Base-by-base conservation (phyloP, 768 basidiomycete genomes). In the Lanmaoa rubissima region DNA sequence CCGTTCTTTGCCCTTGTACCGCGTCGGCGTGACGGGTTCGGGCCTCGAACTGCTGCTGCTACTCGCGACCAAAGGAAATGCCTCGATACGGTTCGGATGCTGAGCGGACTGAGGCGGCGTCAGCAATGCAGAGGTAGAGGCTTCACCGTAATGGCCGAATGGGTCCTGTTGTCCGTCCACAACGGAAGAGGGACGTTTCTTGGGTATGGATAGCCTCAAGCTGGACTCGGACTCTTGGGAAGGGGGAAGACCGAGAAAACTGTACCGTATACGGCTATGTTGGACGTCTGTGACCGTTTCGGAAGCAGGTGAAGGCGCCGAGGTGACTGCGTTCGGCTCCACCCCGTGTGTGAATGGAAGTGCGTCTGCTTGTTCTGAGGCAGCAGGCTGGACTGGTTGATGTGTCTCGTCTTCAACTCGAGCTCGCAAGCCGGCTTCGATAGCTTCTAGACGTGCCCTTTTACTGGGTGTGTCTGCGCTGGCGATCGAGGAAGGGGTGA, bases 1-100 rank as follows among this genome's bases (percentile, higher is more conserved):
- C 1, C 65, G 61, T 51, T 57, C 58, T 45, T 73, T 71, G 14
- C 69, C 70, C 48, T 67, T 72, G 47, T 19, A 26, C 36, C 57
- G 56, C 10, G 69, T 70, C 2, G 64, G 68, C 26, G 62, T 70
- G 46, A 45, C 42, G 2, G 61, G 65, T 11, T 60, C 55, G 3
- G 56, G 58, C 35, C 41, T 54, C 21, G 21, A 21, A 21, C 21
- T 21, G 21, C 21, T 21, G 21, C 21, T 21, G 21, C 21, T 21
- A 21, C 21, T 21, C 21, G 21, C 21, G 21, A 2, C 21, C 21
- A 21, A 21, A 21, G 21, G 21, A 21, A 21, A 21, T 21, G 21
- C 21, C 21, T 21, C 21, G 21, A 21, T 21, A 21, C 21, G 21
- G 21, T 21, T 21, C 2, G 21, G 21, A 2, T 21, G 21, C 21